Evolutionary conservation across 345 rosid species (phyloP), one percentile per base, ranked within the genome.

Genomic region (Hibiscus mutabilis): DNA sequence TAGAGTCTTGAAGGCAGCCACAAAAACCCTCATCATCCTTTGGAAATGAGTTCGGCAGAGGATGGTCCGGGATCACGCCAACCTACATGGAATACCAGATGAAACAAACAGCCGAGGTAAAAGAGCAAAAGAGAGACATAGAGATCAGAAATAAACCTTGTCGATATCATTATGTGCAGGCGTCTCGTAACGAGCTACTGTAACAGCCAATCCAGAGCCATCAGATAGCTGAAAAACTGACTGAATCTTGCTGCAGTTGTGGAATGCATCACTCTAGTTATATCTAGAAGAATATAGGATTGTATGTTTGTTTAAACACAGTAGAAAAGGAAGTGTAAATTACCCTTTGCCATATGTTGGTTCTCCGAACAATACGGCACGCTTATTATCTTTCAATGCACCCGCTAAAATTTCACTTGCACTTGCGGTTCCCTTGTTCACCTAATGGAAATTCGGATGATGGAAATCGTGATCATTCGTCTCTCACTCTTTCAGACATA

Each of bases 331-430:
- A 70, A 74, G 37, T 2, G n/a, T 57, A 57, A 9, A 19, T 71
- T 95, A 95, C 99, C 99, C 99, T 86, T 95, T 95, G 40, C 99
- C 97, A 59, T 80, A 95, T 63, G 97, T 95, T 1, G 96, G 89
- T 75, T 92, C 97, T 61, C 99, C 99, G 49, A 81, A 89, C 73
- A 95, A 77, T 8, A 90, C 80, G 27, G 97, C 99, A 0, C 96
- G 91, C 74, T 88, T 95, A 73, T 92, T 95, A 84, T 92, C 97
- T 76, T 95, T 95, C 86, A 95, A 76, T 33, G 97, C 99, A 19
- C 94, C 94, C 10, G 97, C 97, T 74, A 92, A 73, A 79, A 95
- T 90, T 80, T 95, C 96, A 22, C 99, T 95, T n/a, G 97, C 97
- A 74, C 99, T 95, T 0, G 99, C 99, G 0, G 97, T 92, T 21